Conservation (phyloP, 2,329 filamentous ascomycete species). For the Botryotinia globosa region DNA sequence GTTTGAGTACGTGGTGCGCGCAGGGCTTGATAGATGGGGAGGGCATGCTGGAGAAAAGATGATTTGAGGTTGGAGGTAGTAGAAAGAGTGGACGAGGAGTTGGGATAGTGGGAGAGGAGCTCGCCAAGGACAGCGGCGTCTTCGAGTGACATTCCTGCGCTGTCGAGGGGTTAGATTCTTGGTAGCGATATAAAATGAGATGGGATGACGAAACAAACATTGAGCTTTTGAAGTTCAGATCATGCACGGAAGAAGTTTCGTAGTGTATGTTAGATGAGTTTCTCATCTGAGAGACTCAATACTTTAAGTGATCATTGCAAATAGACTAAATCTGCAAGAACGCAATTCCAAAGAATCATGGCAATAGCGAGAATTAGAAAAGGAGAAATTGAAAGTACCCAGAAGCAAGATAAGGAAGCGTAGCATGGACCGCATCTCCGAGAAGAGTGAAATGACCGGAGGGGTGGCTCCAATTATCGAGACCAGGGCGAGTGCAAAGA, state of each 20-base stretch:
- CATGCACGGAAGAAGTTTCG: neutral
- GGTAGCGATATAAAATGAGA: neutral
- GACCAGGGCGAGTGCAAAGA: conserved; percentile 53
- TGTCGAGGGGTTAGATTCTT: neutral
- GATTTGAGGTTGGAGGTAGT: conserved; percentile 18
- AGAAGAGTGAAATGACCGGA: conserved; percentile 57
- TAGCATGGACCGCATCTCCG: conserved; percentile 63
- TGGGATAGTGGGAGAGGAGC: conserved; percentile 46
- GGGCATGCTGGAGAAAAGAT: conserved; percentile 36
- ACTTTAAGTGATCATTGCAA: too few relatives aligned
- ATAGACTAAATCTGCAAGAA: neutral
- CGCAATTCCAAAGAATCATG: fast-evolving
- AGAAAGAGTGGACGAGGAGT: neutral
- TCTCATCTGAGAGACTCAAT: neutral
- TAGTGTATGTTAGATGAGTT: neutral
- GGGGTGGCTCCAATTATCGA: conserved; percentile 56
- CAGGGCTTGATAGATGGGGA: conserved; percentile 55
- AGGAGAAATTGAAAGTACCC: conserved; percentile 25
- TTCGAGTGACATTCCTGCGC: conserved; percentile 59
- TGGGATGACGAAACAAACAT: neutral
- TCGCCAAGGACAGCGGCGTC: conserved; percentile 57
- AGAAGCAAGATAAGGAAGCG: conserved; percentile 58
- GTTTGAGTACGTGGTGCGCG: conserved; percentile 56
- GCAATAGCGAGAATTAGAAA: neutral
- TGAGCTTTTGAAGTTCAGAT: neutral